Evolutionary conservation across 768 basidiomycete genomes (phyloP).

Genomic region (Boletus rufocinnamomeus): DNA sequence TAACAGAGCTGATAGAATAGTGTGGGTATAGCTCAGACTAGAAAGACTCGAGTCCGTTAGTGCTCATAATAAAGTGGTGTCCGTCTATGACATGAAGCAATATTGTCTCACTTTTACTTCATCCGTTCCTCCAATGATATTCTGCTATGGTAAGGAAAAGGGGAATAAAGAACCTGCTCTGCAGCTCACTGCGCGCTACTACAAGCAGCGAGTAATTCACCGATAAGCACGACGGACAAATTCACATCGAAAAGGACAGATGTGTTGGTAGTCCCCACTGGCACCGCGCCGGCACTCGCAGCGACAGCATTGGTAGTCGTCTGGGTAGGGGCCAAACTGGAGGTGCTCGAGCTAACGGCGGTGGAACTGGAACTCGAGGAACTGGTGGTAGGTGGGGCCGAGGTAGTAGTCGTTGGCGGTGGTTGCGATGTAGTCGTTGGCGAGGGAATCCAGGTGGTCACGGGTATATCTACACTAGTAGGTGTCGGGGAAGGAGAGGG

Average conservation of each 20-base stretch:
- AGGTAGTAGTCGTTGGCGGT: constrained; percentile 27
- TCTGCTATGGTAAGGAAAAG: background rate
- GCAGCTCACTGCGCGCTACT: constrained; percentile 4
- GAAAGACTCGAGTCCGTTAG: constrained; percentile 24
- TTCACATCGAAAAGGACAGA: constrained; percentile 22
- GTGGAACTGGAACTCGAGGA: constrained; percentile 18
- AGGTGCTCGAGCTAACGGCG: constrained; percentile 12
- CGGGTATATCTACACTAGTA: constrained; percentile 10
- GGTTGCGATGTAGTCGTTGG: constrained; percentile 28
- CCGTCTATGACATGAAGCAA: constrained; percentile 22
- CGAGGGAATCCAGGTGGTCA: constrained; percentile 27
- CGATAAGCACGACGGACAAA: constrained; percentile 22
- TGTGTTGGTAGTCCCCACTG: constrained; percentile 1
- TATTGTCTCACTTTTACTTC: constrained; percentile 20
- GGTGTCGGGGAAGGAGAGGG: constrained; percentile 17
- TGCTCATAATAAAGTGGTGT: constrained; percentile 15
- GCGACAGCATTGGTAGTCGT: constrained; percentile 18
- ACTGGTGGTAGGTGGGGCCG: constrained; percentile 9
- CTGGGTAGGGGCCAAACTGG: constrained; percentile 28
- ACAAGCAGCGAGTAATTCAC: constrained; percentile 21
- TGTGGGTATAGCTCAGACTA: constrained; percentile 30
- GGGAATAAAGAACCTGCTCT: constrained; percentile 13
- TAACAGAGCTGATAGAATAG: constrained; percentile 19
- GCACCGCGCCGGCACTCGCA: constrained; percentile 14
- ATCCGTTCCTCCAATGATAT: background rate